Percentiles rank a stretch among this genome's conserved stretches.
Conservation (phyloP, 2,329 filamentous ascomycete species). For the Tolypocladium guangdongense region DNA sequence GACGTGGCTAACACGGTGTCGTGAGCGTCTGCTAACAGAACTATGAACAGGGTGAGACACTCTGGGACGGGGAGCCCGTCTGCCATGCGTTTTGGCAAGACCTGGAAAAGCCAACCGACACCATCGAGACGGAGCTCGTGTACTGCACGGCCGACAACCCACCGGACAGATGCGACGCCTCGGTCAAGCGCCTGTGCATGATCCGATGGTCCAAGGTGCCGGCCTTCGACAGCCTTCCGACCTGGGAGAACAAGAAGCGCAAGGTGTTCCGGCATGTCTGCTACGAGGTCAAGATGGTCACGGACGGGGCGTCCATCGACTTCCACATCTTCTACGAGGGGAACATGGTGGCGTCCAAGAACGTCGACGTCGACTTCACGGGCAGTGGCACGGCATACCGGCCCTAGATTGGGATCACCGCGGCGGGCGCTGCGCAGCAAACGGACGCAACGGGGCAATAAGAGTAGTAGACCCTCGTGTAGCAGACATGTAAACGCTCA, state of each 20-base stretch:
- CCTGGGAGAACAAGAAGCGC: constrained; percentile 3
- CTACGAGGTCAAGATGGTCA: constrained; percentile 6
- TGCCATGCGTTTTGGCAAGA: constrained; percentile 6
- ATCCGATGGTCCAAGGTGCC: constrained; percentile 7
- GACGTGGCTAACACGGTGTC: background rate
- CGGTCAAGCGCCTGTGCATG: constrained; percentile 6
- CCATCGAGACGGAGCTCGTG: constrained; percentile 4
- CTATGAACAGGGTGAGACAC: constrained; percentile 1
- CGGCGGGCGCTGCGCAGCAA: no score
- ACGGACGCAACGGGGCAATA: no score
- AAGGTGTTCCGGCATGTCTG: background rate
- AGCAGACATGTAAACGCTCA: background rate
- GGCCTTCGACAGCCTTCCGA: constrained; percentile 1
- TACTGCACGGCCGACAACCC: constrained; percentile 1
- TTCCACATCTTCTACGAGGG: constrained; percentile 4
- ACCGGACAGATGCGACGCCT: constrained; percentile 1
- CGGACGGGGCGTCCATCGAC: constrained; percentile 6
- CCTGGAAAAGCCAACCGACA: background rate
- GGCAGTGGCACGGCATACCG: background rate
- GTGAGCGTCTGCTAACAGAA: background rate
- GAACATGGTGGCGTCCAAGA: constrained; percentile 3
- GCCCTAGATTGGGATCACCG: no score
- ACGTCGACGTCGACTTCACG: constrained; percentile 4
- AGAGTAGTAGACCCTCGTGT: background rate
- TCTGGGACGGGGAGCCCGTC: background rate